A percentile compares a stretch with the other conserved stretches of the same genome.
Evolutionary conservation across 2,329 filamentous ascomycete genomes (phyloP).

Genomic region (Scedosporium aurantiacum): DNA sequence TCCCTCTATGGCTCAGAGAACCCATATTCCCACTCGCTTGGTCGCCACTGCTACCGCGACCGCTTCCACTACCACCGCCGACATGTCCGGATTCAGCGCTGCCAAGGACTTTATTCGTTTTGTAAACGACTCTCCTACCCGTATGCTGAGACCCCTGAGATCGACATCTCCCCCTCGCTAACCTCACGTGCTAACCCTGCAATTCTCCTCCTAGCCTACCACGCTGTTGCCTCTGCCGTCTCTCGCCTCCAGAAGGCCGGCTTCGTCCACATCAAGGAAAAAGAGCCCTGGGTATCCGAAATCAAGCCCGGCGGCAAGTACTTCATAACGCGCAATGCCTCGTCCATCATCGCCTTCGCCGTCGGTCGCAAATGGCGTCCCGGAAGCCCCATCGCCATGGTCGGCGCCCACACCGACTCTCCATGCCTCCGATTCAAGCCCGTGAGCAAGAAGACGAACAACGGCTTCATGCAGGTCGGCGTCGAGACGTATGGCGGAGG

Average conservation of each 20-base stretch:
- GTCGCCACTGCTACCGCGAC: slow-evolving; percentile 1
- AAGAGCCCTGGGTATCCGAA: slow-evolving; percentile 73
- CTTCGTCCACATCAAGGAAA: slow-evolving; percentile 81
- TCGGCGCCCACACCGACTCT: slow-evolving; percentile 94
- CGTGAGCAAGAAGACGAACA: slow-evolving; percentile 75
- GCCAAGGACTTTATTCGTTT: slow-evolving; percentile 85
- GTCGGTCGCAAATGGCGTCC: slow-evolving; percentile 85
- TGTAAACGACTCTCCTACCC: slow-evolving; percentile 87
- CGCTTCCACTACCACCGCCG: slow-evolving; percentile 16
- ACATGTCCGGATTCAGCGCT: slow-evolving; percentile 42
- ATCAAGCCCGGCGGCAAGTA: slow-evolving; percentile 86
- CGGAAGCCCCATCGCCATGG: slow-evolving; percentile 82
- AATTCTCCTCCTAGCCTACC: slow-evolving; percentile 56
- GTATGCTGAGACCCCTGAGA: slow-evolving; percentile 37
- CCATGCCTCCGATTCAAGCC: slow-evolving; percentile 88
- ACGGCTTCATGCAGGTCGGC: slow-evolving; percentile 86
- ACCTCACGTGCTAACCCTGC: neutral
- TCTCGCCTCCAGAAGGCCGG: slow-evolving; percentile 69
- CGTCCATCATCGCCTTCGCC: slow-evolving; percentile 85
- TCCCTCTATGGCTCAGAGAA: neutral
- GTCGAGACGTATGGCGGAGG: slow-evolving; percentile 96
- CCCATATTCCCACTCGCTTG: slow-evolving; percentile 6
- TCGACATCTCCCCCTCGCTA: slow-evolving; percentile 3
- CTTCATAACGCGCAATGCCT: slow-evolving; percentile 87
- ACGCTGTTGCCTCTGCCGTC: slow-evolving; percentile 75